Conservation (phyloP, 2,329 filamentous ascomycete species). For the Exophiala aquamarina region DNA sequence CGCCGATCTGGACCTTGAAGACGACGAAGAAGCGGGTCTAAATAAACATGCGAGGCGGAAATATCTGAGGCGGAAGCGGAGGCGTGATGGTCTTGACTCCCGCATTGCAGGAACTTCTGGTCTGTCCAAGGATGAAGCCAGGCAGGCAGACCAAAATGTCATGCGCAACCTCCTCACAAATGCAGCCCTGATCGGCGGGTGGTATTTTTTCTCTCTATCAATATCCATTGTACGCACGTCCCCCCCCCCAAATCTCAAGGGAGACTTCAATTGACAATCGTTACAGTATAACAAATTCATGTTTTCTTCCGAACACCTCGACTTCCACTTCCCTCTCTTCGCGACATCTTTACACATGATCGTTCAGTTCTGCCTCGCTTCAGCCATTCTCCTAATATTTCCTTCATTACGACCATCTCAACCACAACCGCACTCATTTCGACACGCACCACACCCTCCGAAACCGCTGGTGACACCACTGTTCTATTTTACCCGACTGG, state of each 20-base stretch:
- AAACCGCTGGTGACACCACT: constrained; percentile 75
- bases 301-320: constrained; percentile 77
- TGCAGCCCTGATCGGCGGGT: constrained; percentile 75
- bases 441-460: constrained; percentile 26
- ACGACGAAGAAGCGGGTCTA: constrained; percentile 88
- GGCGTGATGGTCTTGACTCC: constrained; percentile 69
- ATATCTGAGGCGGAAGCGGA: constrained; percentile 64
- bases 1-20: constrained; percentile 79
- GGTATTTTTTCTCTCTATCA: constrained; percentile 89
- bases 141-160: constrained; percentile 73
- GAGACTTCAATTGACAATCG: constrained; percentile 18
- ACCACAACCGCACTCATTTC: constrained; percentile 29
- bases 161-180: constrained; percentile 71
- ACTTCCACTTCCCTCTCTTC: constrained; percentile 94
- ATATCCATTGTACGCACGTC: constrained; percentile 76
- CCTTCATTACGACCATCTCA: constrained; percentile 74
- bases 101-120: constrained; percentile 58
- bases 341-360: constrained; percentile 95
- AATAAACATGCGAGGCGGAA: constrained; percentile 71
- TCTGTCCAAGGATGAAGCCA: constrained; percentile 66
- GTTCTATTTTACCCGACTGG: constrained; percentile 90
- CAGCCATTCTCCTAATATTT: constrained; percentile 74
- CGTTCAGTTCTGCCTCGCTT: constrained; percentile 83
- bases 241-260: not conserved
- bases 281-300: constrained; percentile 98